Evolutionary conservation across 371 early-diverging fungal genomes (phyloP), one percentile per base, ranked within the genome.

Genomic region (Dinochytrium kinnereticum): DNA sequence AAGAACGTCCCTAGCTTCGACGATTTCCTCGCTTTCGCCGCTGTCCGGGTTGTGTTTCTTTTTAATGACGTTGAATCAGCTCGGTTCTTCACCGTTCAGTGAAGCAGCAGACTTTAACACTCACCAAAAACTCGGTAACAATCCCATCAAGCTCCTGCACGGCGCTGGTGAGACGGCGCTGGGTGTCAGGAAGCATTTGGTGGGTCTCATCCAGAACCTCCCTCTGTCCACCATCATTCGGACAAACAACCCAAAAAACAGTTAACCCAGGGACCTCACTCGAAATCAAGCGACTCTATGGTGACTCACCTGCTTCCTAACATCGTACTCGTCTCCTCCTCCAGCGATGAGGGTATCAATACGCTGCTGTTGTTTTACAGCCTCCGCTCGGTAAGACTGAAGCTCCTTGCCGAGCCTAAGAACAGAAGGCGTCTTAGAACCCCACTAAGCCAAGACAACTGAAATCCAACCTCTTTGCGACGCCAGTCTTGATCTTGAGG

Each of bases 161-260:
- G 3, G 94, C 92, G 30, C 59, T 80, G 2, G 76, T 82, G 26
- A 93, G 82, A 44, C 94, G 80, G 37, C 82, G 81, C 51, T 91
- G 83, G 57, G 88, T 82, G 73, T 92, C 93, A 21, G 92, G 94
- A 50, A 93, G 87, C 91, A 93, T 93, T 61, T 84, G 81, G 31
- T 78, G 71, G 2, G 93, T 92, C 69, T 93, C 94, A 1, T 88
- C 90, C 44, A 93, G 84, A 1, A 93, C 94, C 73, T 92, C 93
- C 70, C 87, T 84, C 91, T 92, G 64, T 1, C 57, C 1, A 49
- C 5, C 21, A 72, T 69, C 51, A 44, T 72, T 40, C 44, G 53
- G 68, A 37, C 36, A n/a, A n/a, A n/a, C n/a, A n/a, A n/a, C n/a
- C n/a, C n/a, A n/a, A n/a, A n/a, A n/a, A n/a, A n/a, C n/a, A n/a